Base-by-base conservation (phyloP, 139 green algal species). In the Raphidocelis subcapitata region DNA sequence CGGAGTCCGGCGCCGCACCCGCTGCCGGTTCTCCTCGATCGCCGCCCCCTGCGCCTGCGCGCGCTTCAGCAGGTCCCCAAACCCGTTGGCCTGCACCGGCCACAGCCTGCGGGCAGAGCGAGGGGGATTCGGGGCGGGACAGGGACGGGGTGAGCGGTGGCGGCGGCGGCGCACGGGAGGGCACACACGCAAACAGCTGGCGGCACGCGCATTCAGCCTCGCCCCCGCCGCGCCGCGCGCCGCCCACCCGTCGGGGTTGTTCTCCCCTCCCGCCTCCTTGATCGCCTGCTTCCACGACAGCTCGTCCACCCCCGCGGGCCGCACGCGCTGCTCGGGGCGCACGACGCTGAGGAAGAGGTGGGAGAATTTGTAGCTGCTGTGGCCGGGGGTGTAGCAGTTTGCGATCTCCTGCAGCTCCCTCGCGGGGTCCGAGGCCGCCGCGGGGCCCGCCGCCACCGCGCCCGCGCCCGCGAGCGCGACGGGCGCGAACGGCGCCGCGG, bases 281-380 rank as follows among this genome's bases (percentile, higher is more conserved):
- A 88, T 41, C 41, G 89, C 90, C 61, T 90, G 86, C 29, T 90
- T 79, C 90, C 90, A 95, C 10, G 77, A 62, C 69, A 93, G 79
- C 55, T 93, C 89, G 68, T 94, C 90, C 20, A 94, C 79, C 57
- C 54, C 55, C 16, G 69, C 52, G 26, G 86, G 89, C 79, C 88
- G 88, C 3, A 89, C 81, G 1, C 88, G 72, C 31, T 84, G 76
- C 24, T 77, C 81, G 20, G 86, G 82, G 44, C 87, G 79, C 28
- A 92, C 80, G 49, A 92, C 89, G 56, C 88, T 91, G 8, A 91
- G 59, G 28, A 95, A 85, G 44, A 94, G 80, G 64, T 87, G 65
- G 67, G 87, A 76, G 70, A 94, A 95, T 68, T 84, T 82, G 77
- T 78, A 91, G 23, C 74, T 75, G 14, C 63, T 35, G 51, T 66